Conservation (phyloP, 495 filamentous ascomycete species). For the Copromyces sp. region DNA sequence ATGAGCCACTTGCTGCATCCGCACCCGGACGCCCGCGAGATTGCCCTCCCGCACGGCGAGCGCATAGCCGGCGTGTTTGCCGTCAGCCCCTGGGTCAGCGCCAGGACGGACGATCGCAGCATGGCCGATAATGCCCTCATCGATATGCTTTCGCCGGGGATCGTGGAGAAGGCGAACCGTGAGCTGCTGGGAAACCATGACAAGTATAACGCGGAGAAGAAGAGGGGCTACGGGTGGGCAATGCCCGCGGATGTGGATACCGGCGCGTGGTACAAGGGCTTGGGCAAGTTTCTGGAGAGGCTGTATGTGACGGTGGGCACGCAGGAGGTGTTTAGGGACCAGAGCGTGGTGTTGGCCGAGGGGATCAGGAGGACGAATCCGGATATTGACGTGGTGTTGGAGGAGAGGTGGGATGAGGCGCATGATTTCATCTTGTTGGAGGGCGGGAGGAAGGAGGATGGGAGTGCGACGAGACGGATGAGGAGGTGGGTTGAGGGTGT, state of each 20-base stretch:
- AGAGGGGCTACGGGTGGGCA: conserved; percentile 13
- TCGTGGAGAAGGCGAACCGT: background rate
- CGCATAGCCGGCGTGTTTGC: conserved; percentile 19
- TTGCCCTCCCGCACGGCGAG: conserved; percentile 1
- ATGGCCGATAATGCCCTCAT: conserved; percentile 11
- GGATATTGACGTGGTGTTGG: conserved; percentile 7
- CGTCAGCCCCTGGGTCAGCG: conserved; percentile 20
- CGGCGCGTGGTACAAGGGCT: conserved; percentile 15
- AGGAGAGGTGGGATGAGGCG: conserved; percentile 9
- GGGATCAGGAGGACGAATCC: conserved; percentile 4
- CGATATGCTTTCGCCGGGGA: conserved; percentile 18
- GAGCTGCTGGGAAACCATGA: background rate
- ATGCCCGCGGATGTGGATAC: conserved; percentile 16
- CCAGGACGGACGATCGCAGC: background rate
- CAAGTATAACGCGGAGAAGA: conserved; percentile 3
- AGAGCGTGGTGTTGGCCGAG: conserved; percentile 9
- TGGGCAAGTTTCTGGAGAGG: conserved; percentile 5
- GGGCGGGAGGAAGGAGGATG: conserved; percentile 5
- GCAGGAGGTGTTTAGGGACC: conserved; percentile 16
- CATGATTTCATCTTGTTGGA: conserved; percentile 21
- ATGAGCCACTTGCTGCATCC: conserved; percentile 20
- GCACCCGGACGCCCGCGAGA: conserved; percentile 7
- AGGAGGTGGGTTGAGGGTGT: conserved; percentile 9
- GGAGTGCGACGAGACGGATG: conserved; percentile 16
- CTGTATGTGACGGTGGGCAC: conserved; percentile 17